Conservation (phyloP, 768 basidiomycete genomes). For the Lentinula boryana region DNA sequence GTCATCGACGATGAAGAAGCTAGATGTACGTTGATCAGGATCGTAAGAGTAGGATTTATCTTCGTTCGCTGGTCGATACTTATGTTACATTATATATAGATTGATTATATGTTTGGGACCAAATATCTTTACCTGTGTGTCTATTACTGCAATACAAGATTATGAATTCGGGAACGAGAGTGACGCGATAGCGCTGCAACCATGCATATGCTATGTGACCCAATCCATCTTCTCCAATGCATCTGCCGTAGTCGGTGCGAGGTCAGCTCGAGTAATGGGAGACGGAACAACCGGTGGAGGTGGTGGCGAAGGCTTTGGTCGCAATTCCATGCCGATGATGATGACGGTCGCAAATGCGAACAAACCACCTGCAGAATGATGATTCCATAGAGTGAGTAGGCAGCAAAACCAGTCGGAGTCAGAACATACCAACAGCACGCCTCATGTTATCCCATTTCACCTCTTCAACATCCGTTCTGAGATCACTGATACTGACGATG, state of each 20-base stretch:
- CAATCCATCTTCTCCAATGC: constrained; percentile 25
- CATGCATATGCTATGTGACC: constrained; percentile 19
- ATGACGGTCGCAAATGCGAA: constrained; percentile 64
- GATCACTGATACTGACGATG: constrained; percentile 67
- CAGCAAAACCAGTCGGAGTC: not conserved
- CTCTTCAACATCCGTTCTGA: constrained; percentile 77
- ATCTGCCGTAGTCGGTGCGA: constrained; percentile 22
- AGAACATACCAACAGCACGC: constrained; percentile 63
- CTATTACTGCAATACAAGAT: constrained; percentile 23
- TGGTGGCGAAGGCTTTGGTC: constrained; percentile 31
- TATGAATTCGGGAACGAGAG: constrained; percentile 10
- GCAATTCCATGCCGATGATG: constrained; percentile 65
- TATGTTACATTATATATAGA: constrained; percentile 5
- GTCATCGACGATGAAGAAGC: constrained; percentile 47
- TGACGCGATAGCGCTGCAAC: not conserved
- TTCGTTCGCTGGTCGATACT: not conserved
- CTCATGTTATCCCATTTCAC: constrained; percentile 89
- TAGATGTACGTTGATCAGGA: constrained; percentile 42
- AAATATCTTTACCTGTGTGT: not conserved
- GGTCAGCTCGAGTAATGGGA: constrained; percentile 15
- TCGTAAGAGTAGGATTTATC: not conserved
- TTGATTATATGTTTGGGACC: constrained; percentile 1
- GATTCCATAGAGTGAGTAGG: not conserved
- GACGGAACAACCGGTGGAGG: constrained; percentile 18
- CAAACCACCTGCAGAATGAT: constrained; percentile 43